Percentiles rank a stretch among this genome's conserved stretches.
phyloP scores from a whole-genome alignment of 495 filamentous ascomycete species.

The Lophiotrema nucula region DNA sequence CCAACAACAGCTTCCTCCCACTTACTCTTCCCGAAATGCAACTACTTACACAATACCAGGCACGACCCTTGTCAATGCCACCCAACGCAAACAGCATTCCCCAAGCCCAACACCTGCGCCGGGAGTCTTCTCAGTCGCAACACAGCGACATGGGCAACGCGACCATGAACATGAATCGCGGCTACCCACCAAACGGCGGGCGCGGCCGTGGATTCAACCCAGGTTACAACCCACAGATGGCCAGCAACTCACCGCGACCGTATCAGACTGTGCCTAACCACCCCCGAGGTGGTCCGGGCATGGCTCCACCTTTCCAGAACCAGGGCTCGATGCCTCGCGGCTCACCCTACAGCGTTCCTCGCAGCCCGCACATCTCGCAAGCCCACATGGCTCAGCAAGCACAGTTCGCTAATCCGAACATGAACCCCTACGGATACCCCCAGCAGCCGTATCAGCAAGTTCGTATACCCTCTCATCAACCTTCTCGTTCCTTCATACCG shows the following conservation, averaged over 20 bases:
- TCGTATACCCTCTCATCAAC: slow-evolving; percentile 24
- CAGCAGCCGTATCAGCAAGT: slow-evolving; percentile 34
- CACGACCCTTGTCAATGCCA: slow-evolving; percentile 58
- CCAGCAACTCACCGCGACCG: slow-evolving; percentile 59
- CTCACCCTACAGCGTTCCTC: slow-evolving; percentile 61
- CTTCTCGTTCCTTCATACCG: slow-evolving; percentile 8
- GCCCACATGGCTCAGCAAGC: slow-evolving; percentile 53
- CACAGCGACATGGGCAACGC: slow-evolving; percentile 72
- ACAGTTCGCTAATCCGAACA: slow-evolving; percentile 27
- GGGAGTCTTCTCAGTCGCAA: slow-evolving; percentile 77
- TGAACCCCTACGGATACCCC: slow-evolving; percentile 45
- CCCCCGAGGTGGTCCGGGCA: slow-evolving; percentile 60
- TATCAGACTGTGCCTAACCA: slow-evolving; percentile 60
- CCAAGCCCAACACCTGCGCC: slow-evolving; percentile 70
- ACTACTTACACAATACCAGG: slow-evolving; percentile 37
- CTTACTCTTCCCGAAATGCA: not conserved
- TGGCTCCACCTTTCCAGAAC: slow-evolving; percentile 64
- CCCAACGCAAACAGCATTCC: slow-evolving; percentile 60
- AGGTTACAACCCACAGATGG: slow-evolving; percentile 57
- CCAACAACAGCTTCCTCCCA: not conserved
- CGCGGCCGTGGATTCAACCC: slow-evolving; percentile 56
- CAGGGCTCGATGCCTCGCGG: slow-evolving; percentile 50
- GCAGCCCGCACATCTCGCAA: slow-evolving; percentile 71
- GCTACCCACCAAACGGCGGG: slow-evolving; percentile 50
- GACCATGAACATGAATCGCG: slow-evolving; percentile 45